Percentiles rank a stretch among this genome's conserved stretches.
Conservation (phyloP, 306 rosid genomes). For the Castanea crenata region DNA sequence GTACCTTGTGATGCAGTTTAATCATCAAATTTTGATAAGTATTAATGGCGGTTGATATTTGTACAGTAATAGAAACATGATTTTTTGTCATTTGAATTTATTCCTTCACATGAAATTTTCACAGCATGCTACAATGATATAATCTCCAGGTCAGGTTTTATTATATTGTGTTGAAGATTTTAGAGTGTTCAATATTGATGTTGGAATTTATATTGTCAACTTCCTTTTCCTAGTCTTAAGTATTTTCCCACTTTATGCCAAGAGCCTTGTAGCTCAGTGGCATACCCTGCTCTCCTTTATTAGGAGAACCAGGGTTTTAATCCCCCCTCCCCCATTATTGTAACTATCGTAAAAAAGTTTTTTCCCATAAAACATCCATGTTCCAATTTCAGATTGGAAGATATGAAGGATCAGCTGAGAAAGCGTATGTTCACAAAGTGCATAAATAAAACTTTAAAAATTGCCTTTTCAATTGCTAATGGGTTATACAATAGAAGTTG, state of each 20-base stretch:
- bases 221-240: not conserved
- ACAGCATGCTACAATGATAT: not conserved
- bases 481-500: conserved; percentile 30
- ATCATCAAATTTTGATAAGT: not conserved
- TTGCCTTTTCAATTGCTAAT: conserved; percentile 57
- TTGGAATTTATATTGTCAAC: not conserved
- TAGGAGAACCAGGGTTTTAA: no score
- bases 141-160: conserved; percentile 10
- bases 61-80: not conserved
- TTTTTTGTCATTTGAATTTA: not conserved
- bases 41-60: not conserved
- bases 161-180: conserved; percentile 6
- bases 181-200: not conserved
- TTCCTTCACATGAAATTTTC: not conserved
- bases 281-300: no score
- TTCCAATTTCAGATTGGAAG: conserved; percentile 65
- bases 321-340: no score
- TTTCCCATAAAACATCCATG: not conserved
- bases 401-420: conserved; percentile 85
- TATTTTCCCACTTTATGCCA: not conserved
- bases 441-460: conserved; percentile 40
- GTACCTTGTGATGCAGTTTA: not conserved
- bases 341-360: no score
- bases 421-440: conserved; percentile 89
- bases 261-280: not conserved